Conservation (phyloP, 805 yeast species). For the Pichia nanzhaoensis region DNA sequence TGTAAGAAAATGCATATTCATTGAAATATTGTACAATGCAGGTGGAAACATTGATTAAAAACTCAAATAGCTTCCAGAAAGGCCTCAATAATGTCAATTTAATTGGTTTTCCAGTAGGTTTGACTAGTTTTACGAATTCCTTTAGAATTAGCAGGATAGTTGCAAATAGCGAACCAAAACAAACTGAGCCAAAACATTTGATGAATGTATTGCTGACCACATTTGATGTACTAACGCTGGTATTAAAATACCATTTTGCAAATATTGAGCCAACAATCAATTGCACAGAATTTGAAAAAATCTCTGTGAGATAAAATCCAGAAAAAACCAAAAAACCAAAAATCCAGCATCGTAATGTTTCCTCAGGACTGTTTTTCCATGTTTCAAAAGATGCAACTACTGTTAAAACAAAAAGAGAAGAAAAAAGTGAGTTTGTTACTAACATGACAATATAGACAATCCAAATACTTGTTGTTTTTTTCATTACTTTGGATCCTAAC, state of each 20-base stretch:
- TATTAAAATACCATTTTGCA: conserved; percentile 84
- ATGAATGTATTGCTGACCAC: conserved; percentile 74
- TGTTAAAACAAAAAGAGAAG: conserved; percentile 57
- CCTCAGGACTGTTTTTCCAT: conserved; percentile 36
- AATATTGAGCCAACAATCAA: conserved; percentile 78
- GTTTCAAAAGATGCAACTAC: conserved; percentile 74
- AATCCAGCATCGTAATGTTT: conserved; percentile 27
- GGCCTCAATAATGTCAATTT: conserved; percentile 1
- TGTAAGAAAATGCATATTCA: conserved; percentile 79
- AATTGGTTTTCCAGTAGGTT: background rate
- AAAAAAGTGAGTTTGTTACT: conserved; percentile 54
- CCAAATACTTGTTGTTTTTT: conserved; percentile 59
- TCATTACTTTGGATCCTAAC: conserved; percentile 64
- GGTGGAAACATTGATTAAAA: conserved; percentile 1
- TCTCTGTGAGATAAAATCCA: conserved; percentile 79
- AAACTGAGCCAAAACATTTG: conserved; percentile 81
- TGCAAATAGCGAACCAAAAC: conserved; percentile 72
- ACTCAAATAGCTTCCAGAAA: conserved; percentile 4
- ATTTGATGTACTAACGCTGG: conserved; percentile 59
- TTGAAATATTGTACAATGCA: conserved; percentile 38
- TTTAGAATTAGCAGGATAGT: conserved; percentile 48
- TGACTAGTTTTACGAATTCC: conserved; percentile 3
- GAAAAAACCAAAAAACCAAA: conserved; percentile 75
- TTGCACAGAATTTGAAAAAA: conserved; percentile 70
- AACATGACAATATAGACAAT: conserved; percentile 34